Conservation (phyloP, 441 rosid genomes). For the Mallotus repandus region DNA sequence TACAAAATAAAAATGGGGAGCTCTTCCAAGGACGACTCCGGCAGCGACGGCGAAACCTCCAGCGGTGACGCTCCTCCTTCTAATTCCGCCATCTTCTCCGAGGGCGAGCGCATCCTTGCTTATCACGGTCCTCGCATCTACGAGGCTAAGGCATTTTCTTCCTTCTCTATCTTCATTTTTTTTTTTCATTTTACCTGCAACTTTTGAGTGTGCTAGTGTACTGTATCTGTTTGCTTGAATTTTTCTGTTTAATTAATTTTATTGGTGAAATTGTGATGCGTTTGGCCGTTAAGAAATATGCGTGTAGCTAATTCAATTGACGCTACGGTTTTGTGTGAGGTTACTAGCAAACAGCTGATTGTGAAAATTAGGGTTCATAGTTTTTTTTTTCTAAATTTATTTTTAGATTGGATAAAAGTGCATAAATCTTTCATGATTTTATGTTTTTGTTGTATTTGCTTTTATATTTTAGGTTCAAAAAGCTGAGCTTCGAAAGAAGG, state of each 20-base stretch:
- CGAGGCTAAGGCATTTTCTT: slow-evolving; percentile 79
- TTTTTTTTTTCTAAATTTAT: not conserved
- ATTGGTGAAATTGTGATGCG: not conserved
- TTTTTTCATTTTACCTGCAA: too few species aligned
- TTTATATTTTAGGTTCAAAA: slow-evolving; percentile 70
- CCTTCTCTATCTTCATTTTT: not conserved
- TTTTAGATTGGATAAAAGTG: not conserved
- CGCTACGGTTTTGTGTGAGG: not conserved
- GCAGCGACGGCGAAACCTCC: slow-evolving; percentile 71
- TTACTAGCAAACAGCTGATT: not conserved
- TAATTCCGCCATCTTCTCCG: slow-evolving; percentile 58
- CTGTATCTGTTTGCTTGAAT: not conserved
- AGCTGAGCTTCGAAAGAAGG: slow-evolving; percentile 86
- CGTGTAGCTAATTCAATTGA: not conserved
- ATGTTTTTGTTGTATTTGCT: not conserved
- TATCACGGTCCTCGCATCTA: slow-evolving; percentile 99
- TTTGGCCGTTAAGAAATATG: not conserved
- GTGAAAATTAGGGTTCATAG: slow-evolving; percentile 18
- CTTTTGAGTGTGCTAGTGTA: not conserved
- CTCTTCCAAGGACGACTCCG: slow-evolving; percentile 78
- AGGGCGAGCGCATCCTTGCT: slow-evolving; percentile 95
- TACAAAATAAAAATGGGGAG: slow-evolving; percentile 55
- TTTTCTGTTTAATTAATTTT: not conserved
- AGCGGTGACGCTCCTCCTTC: slow-evolving; percentile 74
- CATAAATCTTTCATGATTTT: not conserved